Conservation (phyloP, 2,329 filamentous ascomycete genomes). For the Diaporthe vaccinii region DNA sequence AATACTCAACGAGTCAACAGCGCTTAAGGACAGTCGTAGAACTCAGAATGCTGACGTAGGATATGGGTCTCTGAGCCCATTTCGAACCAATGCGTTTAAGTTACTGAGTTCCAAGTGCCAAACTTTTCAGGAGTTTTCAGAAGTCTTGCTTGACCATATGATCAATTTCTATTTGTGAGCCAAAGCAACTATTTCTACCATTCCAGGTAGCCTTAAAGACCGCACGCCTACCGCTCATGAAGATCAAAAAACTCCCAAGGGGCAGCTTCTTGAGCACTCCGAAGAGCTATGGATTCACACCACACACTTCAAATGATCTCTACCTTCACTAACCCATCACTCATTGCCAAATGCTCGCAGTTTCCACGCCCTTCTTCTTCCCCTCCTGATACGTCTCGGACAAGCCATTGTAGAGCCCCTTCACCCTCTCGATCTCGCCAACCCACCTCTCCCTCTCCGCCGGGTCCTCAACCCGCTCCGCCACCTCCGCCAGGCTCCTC, state of each 20-base stretch:
- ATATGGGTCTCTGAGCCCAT: background rate
- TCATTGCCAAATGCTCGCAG: slow-evolving; percentile 64
- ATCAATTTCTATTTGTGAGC: too few species aligned
- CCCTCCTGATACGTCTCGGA: slow-evolving; percentile 64
- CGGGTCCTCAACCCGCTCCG: slow-evolving; percentile 52
- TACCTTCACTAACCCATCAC: background rate
- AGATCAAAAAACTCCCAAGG: too few species aligned
- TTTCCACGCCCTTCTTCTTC: slow-evolving; percentile 58
- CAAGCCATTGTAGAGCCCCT: slow-evolving; percentile 60
- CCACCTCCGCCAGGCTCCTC: slow-evolving; percentile 57
- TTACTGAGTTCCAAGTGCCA: rapidly evolving
- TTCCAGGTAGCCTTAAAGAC: background rate
- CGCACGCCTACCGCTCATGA: background rate
- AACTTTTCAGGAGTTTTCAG: rapidly evolving
- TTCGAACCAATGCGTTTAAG: rapidly evolving
- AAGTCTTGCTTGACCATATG: too few species aligned
- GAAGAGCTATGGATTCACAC: rapidly evolving
- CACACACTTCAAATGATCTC: background rate
- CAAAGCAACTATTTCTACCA: background rate
- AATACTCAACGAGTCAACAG: background rate
- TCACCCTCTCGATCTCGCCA: slow-evolving; percentile 61
- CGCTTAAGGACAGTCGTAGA: background rate
- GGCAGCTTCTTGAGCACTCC: too few species aligned
- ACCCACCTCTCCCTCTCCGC: slow-evolving; percentile 51
- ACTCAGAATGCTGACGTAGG: background rate